These are phyloP conservation scores for Musa balbisiana DNA, from an alignment of 202 grass and related monocot genomes.

Conservation along the genomic window DNA sequence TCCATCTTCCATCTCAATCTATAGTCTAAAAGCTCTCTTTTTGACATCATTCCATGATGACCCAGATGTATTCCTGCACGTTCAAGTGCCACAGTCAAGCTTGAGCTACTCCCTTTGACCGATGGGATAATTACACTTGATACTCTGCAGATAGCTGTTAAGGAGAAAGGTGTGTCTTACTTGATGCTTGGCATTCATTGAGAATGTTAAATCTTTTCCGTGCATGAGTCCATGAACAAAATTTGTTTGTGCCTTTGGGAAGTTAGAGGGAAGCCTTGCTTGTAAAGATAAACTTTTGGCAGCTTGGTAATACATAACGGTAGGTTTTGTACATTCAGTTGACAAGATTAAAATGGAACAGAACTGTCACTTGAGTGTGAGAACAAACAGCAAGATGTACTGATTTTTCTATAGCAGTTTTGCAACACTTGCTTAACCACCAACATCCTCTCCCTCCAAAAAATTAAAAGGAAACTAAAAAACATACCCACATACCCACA, in stretches of 20 bases:
- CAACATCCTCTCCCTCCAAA: too few species aligned
- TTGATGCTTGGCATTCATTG: background rate
- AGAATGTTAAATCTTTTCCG: background rate
- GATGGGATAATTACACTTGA: conserved; percentile 94
- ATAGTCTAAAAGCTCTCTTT: background rate
- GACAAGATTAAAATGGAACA: background rate
- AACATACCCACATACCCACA: too few species aligned
- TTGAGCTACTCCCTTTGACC: conserved; percentile 86
- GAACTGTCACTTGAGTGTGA: too few species aligned
- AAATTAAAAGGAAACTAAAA: too few species aligned
- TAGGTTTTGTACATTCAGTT: background rate
- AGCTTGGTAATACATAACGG: background rate
- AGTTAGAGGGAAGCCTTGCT: background rate
- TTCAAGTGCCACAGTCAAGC: conserved; percentile 91
- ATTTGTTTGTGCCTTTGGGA: background rate
- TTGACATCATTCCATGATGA: background rate
- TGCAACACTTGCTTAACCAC: too few species aligned
- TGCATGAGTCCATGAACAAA: background rate
- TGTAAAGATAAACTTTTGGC: background rate
- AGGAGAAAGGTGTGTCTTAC: conserved; percentile 72
- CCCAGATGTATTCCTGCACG: conserved; percentile 73
- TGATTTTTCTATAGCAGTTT: too few species aligned
- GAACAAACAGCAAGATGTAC: background rate
- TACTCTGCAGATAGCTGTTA: conserved; percentile 81
- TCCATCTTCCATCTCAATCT: background rate